phyloP scores from a whole-genome alignment of 257 asterid genomes.

The Petrea volubilis region DNA sequence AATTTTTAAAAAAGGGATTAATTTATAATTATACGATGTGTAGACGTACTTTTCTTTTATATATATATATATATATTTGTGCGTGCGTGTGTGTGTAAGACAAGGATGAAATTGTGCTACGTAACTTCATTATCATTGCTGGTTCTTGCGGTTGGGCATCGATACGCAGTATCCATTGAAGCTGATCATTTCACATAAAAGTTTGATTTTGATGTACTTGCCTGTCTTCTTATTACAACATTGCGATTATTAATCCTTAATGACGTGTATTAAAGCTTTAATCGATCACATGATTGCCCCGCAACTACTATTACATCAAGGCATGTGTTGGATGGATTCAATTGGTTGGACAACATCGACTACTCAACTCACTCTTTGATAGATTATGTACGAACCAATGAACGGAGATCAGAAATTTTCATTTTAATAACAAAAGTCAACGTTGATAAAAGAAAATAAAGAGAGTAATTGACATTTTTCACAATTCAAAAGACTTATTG shows the following conservation, averaged over 20 bases:
- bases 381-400: neutral
- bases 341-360: neutral
- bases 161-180: neutral
- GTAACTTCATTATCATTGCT: neutral
- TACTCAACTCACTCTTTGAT: constrained; percentile 9
- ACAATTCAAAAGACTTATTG: too few species aligned
- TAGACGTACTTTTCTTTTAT: too few species aligned
- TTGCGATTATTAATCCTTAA: neutral
- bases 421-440: too few species aligned
- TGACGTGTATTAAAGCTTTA: neutral
- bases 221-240: neutral
- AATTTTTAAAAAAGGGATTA: too few species aligned
- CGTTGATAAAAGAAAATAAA: too few species aligned
- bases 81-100: too few species aligned
- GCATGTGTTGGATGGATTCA: neutral
- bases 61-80: too few species aligned
- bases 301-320: neutral
- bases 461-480: too few species aligned
- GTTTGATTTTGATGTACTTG: neutral
- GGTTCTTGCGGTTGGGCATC: neutral
- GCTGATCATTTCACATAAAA: neutral
- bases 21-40: too few species aligned
- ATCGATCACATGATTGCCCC: neutral
- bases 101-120: neutral
- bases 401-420: too few species aligned